Evolutionary conservation across 202 grass and related monocot species (phyloP), one percentile per base, ranked within the genome.

Genomic region (Zizania palustris): DNA sequence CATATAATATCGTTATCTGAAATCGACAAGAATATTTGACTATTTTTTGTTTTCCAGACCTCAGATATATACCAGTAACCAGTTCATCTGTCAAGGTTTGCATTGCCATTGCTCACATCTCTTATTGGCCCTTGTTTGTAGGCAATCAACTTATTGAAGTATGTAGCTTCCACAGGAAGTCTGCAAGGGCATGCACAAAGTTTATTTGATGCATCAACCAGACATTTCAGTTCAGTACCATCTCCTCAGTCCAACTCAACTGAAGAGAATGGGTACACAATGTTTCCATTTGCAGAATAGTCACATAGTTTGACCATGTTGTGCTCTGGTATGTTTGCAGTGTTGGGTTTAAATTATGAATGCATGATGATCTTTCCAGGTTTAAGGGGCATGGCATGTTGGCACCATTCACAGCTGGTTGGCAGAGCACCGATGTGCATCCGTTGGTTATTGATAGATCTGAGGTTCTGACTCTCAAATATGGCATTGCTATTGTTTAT

Each of bases 311-410:
- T 45, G 61, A 7, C 49, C 74, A 67, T 66, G 6, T 74, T 63
- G n/a, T 41, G 58, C 37, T 18, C 16, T 39, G 13, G 3, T 3
- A 21, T 45, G 6, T 20, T 41, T 34, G 69, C 18, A 28, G 34
- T 37, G 34, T 81, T 62, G 7, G 14, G 51, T 58, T 57, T 45
- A 15, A 50, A 82, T 64, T 34, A 63, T 18, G 6, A 20, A 65
- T 43, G 39, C 74, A 40, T 58, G 48, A 57, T 62, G 3, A 12
- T 49, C 64, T 48, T 88, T 58, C 44, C 60, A 97, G 95, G 74
- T 94, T 92, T 77, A 97, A 92, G 83, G 95, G 91, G 8, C 95
- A 97, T 81, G 87, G 84, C 68, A 97, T 94, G 95, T 82, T 97
- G 72, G 95, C 95, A 48, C 91, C 95, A 69, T 97, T 97, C 75